Conservation (phyloP, 176 grass and related monocot genomes). For the Oropetium thomaeum region DNA sequence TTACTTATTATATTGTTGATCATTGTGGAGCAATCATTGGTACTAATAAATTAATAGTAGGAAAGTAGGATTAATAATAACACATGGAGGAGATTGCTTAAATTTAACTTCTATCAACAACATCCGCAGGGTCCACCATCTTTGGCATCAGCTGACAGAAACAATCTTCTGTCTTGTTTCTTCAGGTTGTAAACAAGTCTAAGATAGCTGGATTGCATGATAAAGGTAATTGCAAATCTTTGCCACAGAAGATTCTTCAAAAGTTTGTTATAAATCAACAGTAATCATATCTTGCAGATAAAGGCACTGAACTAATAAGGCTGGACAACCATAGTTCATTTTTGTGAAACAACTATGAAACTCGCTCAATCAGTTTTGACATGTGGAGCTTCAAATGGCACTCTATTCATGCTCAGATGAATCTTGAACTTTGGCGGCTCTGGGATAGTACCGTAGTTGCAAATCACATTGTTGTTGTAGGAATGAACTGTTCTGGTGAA, state of each 20-base stretch:
- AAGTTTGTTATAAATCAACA: not conserved
- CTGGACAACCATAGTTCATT: not conserved
- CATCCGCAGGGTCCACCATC: not conserved
- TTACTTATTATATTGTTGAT: not conserved
- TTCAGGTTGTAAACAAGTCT: constrained; percentile 81
- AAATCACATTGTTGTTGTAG: not conserved
- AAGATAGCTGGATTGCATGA: constrained; percentile 84
- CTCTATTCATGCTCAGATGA: too few relatives aligned
- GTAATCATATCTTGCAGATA: not conserved
- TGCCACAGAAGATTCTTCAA: not conserved
- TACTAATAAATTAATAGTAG: not conserved
- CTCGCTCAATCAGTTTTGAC: too few relatives aligned
- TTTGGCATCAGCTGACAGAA: constrained; percentile 14
- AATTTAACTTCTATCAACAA: not conserved
- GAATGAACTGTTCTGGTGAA: not conserved
- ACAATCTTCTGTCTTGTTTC: constrained; percentile 2
- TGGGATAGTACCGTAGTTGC: not conserved
- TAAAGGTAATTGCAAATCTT: constrained; percentile 55
- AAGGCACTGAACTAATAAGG: not conserved
- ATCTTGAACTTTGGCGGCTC: too few relatives aligned
- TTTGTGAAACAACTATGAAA: not conserved
- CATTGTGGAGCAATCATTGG: not conserved
- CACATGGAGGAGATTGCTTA: not conserved
- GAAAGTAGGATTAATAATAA: not conserved
- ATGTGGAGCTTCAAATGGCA: too few relatives aligned